Base-by-base conservation (phyloP, 345 rosid species). In the Dipteronia dyeriana region DNA sequence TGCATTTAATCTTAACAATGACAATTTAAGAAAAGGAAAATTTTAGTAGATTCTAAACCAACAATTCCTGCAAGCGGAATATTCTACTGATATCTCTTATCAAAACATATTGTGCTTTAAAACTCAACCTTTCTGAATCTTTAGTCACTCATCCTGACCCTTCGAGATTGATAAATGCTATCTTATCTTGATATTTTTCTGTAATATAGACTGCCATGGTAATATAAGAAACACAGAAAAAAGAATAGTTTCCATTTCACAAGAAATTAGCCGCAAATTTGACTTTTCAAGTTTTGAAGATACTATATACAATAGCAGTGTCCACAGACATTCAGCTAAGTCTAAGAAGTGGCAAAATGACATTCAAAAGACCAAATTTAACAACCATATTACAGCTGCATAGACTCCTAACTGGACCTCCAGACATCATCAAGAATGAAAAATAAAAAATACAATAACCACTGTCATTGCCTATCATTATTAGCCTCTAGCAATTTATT, bases 401-500 rank as follows among this genome's bases (percentile, higher is more conserved):
- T 20, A 45, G 39, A 34, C 63, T 38, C 49, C 61, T 38, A 19
- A 41, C 16, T 13, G 43, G 38, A 64, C 31, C 39, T 53, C 14
- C 38, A 26, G 25, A 76, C 16, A 62, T 38, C 71, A 60, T 17
- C 20, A 47, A 8, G 60, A 69, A 78, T 11, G 34, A 53, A 16
- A 26, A 60, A 8, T 53, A 23, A 34, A 51, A 54, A 38, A n/a
- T 53, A 8, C 16, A 43, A 53, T 31, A 54, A 45, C 26, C 31
- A 34, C 51, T 54, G 41, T 31, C 26, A 43, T 54, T 12, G 14
- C 57, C 41, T 45, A 39, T 49, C 38, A 34, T 20, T 25, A 45
- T 49, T n/a, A 63, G 64, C 68, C 39, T 65, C 69, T 63, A 72
- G 51, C 61, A 53, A 65, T 73, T 73, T 25, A 61, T 73, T 45